Evolutionary conservation across 1,284 basidiomycete species (phyloP), one percentile per base, ranked within the genome.

Genomic region (Leccinum proximum): DNA sequence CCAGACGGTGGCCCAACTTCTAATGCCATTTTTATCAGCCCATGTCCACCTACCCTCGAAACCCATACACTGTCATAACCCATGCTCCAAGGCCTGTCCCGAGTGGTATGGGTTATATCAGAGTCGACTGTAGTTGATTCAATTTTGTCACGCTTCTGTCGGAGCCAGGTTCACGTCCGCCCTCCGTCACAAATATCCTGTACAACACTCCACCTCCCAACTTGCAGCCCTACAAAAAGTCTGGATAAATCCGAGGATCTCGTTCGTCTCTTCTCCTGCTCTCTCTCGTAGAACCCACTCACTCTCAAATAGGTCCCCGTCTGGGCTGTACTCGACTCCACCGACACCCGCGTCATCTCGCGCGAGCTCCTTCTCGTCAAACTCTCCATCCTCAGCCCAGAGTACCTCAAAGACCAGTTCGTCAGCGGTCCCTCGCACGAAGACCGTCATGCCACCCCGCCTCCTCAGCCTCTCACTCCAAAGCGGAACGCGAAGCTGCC

Each of bases 301-400:
- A 22, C 18, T 14, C 9, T 26, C n/a, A n/a, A 61, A 3, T 68
- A 96, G 94, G 94, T 98, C 45, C 96, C 95, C 65, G 96, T 98
- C 16, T 98, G 96, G 96, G 96, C 96, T 38, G 96, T 98, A 30
- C 82, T 98, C 65, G 95, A 98, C 79, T 98, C 97, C 77, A 97
- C 96, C 42, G 86, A 96, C 69, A 98, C 94, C 33, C 87, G 86
- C 65, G 92, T 89, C 10, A 94, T 97, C 74, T 87, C 92, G 68
- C 89, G 94, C 64, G 95, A 97, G 78, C 82, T 97, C 14, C 83
- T 96, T 53, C 87, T 97, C 65, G 92, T 90, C 75, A 97, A 97
- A 74, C 87, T 99, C 7, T 98, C 96, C 64, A 97, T 97, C 73
- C 88, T 99, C 37, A 97, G 97, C 2, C 95, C 97, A 14, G 97